These are phyloP conservation scores for Wallacemonas sp. DNA, from an alignment of 208 protist genomes.

Conservation along the genomic window DNA sequence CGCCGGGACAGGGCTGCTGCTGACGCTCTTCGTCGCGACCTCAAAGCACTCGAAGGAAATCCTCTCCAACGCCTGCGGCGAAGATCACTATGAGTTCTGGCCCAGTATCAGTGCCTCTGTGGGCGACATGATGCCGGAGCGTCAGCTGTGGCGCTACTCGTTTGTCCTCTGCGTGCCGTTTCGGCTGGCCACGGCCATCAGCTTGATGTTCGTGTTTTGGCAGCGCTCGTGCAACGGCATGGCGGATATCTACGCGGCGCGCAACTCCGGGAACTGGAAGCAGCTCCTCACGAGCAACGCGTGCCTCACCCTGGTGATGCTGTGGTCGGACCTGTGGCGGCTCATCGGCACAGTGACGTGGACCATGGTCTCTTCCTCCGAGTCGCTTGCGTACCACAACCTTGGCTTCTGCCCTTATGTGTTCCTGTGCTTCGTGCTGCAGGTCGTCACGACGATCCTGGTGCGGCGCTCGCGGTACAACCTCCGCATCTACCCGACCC, in stretches of 20 bases:
- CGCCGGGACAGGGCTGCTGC: constrained; percentile 36
- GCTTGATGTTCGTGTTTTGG: constrained; percentile 67
- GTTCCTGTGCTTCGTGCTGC: constrained; percentile 53
- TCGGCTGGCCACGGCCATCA: constrained; percentile 47
- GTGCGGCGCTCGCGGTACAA: constrained; percentile 57
- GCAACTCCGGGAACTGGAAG: constrained; percentile 15
- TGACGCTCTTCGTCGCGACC: constrained; percentile 54
- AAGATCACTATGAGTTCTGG: constrained; percentile 73
- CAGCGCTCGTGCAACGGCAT: constrained; percentile 47
- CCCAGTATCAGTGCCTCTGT: constrained; percentile 73
- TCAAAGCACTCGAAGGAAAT: constrained; percentile 47
- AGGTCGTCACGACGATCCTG: constrained; percentile 36
- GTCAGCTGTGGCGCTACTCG: constrained; percentile 62
- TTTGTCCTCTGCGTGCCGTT: constrained; percentile 64
- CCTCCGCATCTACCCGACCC: constrained; percentile 50
- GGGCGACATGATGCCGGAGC: constrained; percentile 69
- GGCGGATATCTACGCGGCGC: constrained; percentile 39
- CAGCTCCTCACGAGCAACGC: constrained; percentile 48
- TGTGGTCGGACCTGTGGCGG: constrained; percentile 53
- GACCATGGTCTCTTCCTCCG: constrained; percentile 62
- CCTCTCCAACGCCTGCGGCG: constrained; percentile 48
- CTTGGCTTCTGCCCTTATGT: constrained; percentile 62
- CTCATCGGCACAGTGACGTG: constrained; percentile 47
- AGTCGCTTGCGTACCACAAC: constrained; percentile 64
- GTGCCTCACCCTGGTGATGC: constrained; percentile 43